Evolutionary conservation across 352 stramenopile species (phyloP), one percentile per base, ranked within the genome.

Genomic region (Phytopythium ostracodes): DNA sequence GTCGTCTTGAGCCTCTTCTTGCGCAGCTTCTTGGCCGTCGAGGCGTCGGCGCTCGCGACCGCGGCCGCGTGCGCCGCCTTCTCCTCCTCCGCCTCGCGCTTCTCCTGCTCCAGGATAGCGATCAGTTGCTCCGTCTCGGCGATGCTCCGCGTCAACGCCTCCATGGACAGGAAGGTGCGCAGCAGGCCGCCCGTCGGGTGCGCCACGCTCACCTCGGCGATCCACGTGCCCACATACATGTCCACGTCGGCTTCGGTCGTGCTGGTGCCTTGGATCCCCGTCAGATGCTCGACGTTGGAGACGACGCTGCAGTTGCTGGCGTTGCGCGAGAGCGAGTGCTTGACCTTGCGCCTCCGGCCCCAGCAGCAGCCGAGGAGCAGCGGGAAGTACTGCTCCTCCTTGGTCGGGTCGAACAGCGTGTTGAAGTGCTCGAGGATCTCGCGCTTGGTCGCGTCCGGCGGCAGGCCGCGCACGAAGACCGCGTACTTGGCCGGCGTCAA

Each of bases 341-440:
- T 86, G 31, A 85, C 63, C 35, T 77, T 75, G 51, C 81, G 76
- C 0, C 72, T 65, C 3, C 73, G 66, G 2, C 80, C 70, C 80
- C 81, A 96, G 56, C 83, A 94, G 31, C 72, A 85, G 12, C 71
- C 71, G 17, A 91, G 62, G 71, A 75, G 94, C 8, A 94, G 59
- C 2, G 80, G 79, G 31, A 73, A 75, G 60, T 84, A 82, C 24
- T 67, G 61, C 47, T 95, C 88, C 17, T 84, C 78, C 43, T 85
- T 74, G 0, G 76, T 89, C 12, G 86, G 80, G 35, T 94, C 82
- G 54, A 92, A 96, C 0, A 76, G 73, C 0, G 54, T 40, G 44
- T 91, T 91, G 54, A 96, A 96, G 54, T 96, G 87, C 7, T 81
- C 59, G 4, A 90, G 56, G 27, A 96, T 78, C 58, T 96, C 87